These are phyloP conservation scores for Bryopsis sp. DNA, from an alignment of 139 green algal genomes.

Conservation along the genomic window DNA sequence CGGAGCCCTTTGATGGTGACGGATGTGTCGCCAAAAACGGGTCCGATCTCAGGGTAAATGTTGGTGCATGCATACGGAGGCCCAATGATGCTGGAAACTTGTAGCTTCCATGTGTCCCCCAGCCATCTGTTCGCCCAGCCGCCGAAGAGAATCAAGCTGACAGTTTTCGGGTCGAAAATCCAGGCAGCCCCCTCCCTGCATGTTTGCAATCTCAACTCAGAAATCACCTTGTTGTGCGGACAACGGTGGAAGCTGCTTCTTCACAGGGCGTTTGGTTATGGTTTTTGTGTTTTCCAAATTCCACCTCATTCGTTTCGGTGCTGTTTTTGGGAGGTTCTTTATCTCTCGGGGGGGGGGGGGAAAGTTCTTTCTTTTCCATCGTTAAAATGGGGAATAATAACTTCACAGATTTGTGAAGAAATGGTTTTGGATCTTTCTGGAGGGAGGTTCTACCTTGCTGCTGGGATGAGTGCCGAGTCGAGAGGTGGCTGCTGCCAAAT, in stretches of 20 bases:
- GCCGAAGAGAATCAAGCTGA: slow-evolving; percentile 71
- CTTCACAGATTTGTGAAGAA: too few relatives aligned
- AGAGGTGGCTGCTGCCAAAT: slow-evolving; percentile 55
- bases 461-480: slow-evolving; percentile 23
- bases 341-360: too few relatives aligned
- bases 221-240: background rate
- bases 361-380: too few relatives aligned
- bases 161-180: slow-evolving; percentile 66
- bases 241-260: background rate
- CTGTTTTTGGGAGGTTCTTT: too few relatives aligned
- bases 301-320: too few relatives aligned
- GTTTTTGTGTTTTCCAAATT: too few relatives aligned
- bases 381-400: too few relatives aligned
- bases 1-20: slow-evolving; percentile 65
- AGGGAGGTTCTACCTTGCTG: slow-evolving; percentile 1
- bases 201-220: slow-evolving; percentile 7
- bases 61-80: slow-evolving; percentile 75
- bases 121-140: slow-evolving; percentile 81
- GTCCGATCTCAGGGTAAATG: slow-evolving; percentile 49
- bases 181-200: slow-evolving; percentile 70
- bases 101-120: slow-evolving; percentile 66
- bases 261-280: background rate
- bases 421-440: too few relatives aligned
- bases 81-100: slow-evolving; percentile 79
- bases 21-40: slow-evolving; percentile 72